These are phyloP conservation scores for Citropsis articulata DNA, from an alignment of 345 rosid species.

Conservation along the genomic window DNA sequence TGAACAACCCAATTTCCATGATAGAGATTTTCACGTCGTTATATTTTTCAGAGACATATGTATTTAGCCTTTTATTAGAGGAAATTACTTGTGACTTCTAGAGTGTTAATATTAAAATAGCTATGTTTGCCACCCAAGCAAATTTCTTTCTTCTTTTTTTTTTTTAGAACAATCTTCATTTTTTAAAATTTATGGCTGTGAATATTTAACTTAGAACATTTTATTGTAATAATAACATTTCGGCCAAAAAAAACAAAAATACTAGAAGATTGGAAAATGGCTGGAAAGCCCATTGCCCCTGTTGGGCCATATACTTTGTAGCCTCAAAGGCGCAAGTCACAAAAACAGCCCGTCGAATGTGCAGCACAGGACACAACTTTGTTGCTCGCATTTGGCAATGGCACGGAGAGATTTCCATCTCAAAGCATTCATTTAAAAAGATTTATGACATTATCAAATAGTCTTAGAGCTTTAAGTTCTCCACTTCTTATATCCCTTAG, in stretches of 20 bases:
- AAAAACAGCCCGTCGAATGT: background rate
- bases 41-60: too few relatives aligned
- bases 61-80: too few relatives aligned
- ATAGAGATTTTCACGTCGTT: too few relatives aligned
- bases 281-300: background rate
- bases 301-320: background rate
- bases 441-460: slow-evolving; percentile 67
- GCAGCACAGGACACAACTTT: background rate
- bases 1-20: too few relatives aligned
- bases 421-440: slow-evolving; percentile 49
- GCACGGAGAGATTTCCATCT: background rate
- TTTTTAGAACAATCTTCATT: too few relatives aligned
- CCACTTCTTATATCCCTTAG: slow-evolving; percentile 83
- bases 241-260: background rate
- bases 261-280: background rate
- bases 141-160: too few relatives aligned
- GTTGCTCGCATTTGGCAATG: background rate
- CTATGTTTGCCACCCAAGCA: too few relatives aligned
- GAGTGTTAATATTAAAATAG: too few relatives aligned
- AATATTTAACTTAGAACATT: too few relatives aligned
- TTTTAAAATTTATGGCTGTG: too few relatives aligned
- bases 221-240: background rate
- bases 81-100: too few relatives aligned
- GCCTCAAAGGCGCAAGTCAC: background rate
- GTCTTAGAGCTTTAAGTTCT: slow-evolving; percentile 70